Base-by-base conservation (phyloP, 2,329 filamentous ascomycete genomes). In the Fusarium sp. region DNA sequence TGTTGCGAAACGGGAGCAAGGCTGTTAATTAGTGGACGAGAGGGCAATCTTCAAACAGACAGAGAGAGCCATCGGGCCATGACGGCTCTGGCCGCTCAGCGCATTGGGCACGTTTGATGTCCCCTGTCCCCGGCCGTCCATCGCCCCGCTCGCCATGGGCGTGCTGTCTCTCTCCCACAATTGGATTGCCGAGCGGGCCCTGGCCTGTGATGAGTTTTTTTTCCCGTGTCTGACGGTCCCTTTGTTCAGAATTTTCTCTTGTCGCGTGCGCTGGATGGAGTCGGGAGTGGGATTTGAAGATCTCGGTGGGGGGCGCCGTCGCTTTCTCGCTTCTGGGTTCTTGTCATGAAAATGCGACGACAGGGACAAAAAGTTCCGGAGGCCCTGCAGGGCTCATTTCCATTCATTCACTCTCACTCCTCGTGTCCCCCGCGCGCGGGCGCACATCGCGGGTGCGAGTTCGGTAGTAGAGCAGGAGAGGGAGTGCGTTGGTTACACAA, bases 141-240 rank as follows among this genome's bases (percentile, higher is more conserved):
- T 37, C 15, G 39, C 43, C 53, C 41, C n/a, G n/a, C 52, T 28
- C 47, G 34, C 27, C 5, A 9, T 16, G 11, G 30, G 6, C 2
- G 28, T 28, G 28, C 47, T 31, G 27, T 39, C 43, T 37, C 13
- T n/a, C 40, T 46, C 46, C 65, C 36, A 52, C 59, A 60, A 64
- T 66, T 72, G 71, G 71, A 73, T 65, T 74, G 55, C 62, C 65
- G 51, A 63, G 67, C 60, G 60, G 59, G 65, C 60, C 62, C 60
- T 60, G 52, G 36, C 56, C 23, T 43, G 51, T 62, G 68, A 50
- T 64, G 46, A 44, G 50, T 27, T 27, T 41, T 48, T 52, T 28
- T 34, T n/a, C n/a, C n/a, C n/a, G n/a, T n/a, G n/a, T 52, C 39
- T 39, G 18, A 36, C n/a, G 11, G 18, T 48, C 44, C 50, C 23